Percentiles rank a stretch among this genome's conserved stretches.
phyloP scores from a whole-genome alignment of 345 rosid species.

The Kandelia obovata region DNA sequence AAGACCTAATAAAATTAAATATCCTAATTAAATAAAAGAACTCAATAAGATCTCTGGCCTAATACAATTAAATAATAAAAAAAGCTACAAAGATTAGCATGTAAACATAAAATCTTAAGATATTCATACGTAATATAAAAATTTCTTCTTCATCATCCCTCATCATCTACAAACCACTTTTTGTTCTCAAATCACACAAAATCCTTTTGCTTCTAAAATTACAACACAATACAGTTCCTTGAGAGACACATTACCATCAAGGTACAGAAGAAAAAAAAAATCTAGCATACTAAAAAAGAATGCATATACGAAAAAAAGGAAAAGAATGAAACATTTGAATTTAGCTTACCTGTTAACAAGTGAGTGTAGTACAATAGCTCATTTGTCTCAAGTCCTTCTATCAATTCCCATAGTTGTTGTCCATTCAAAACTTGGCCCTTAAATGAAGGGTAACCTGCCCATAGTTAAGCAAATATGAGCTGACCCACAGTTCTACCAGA shows the following conservation, averaged over 20 bases:
- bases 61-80: too few species aligned
- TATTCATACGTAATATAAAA: too few species aligned
- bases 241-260: background rate
- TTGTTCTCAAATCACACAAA: background rate
- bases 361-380: slow-evolving; percentile 80
- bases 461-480: slow-evolving; percentile 14
- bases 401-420: slow-evolving; percentile 71
- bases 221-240: background rate
- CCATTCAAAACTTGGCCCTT: slow-evolving; percentile 97
- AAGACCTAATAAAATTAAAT: too few species aligned
- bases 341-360: slow-evolving; percentile 66
- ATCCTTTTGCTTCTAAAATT: background rate
- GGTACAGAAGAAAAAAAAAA: background rate
- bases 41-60: too few species aligned
- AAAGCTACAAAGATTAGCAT: too few species aligned
- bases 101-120: too few species aligned
- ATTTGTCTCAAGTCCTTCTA: slow-evolving; percentile 89
- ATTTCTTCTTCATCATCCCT: too few species aligned
- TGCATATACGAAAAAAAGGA: background rate
- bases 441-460: slow-evolving; percentile 85
- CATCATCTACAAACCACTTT: background rate
- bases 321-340: background rate
- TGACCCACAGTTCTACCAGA: background rate
- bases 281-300: too few species aligned
- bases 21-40: too few species aligned